Percentiles rank a stretch among this genome's conserved stretches.
phyloP scores from a whole-genome alignment of 495 filamentous ascomycete species.

The Usnea hakonensis region DNA sequence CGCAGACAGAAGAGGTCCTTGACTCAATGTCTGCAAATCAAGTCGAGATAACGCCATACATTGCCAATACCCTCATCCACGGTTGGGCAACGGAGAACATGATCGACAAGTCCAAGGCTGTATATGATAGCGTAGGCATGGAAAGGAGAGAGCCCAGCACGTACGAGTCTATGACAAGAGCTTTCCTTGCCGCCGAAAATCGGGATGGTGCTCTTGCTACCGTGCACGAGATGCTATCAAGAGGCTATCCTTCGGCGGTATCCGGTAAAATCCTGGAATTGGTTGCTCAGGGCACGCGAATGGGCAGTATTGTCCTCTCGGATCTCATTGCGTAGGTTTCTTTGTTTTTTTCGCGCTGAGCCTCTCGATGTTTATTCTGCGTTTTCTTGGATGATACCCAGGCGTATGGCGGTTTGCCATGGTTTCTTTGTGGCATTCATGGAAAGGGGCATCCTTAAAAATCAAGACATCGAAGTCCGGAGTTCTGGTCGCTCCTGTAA shows the following conservation, averaged over 20 bases:
- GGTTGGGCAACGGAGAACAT: conserved; percentile 86
- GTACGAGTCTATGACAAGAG: conserved; percentile 98
- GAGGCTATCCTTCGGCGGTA: conserved; percentile 87
- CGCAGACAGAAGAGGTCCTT: conserved; percentile 66
- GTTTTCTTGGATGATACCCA: conserved; percentile 15
- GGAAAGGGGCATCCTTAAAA: neutral
- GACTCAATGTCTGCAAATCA: conserved; percentile 59
- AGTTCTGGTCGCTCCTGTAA: conserved; percentile 12
- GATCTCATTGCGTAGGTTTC: conserved; percentile 10
- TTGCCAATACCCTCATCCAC: conserved; percentile 98
- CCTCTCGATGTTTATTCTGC: conserved; percentile 2
- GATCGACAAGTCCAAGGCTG: conserved; percentile 64
- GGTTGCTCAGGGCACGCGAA: conserved; percentile 54
- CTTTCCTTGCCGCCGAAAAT: conserved; percentile 77
- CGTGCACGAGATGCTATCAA: conserved; percentile 81
- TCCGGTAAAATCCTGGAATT: conserved; percentile 86
- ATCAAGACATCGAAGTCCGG: neutral
- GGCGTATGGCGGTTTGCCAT: conserved; percentile 9
- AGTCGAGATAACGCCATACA: conserved; percentile 90
- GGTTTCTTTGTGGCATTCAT: neutral
- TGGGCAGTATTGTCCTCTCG: conserved; percentile 10
- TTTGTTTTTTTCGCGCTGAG: neutral
- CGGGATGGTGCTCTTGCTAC: conserved; percentile 62
- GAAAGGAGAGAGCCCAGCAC: conserved; percentile 89
- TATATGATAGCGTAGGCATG: conserved; percentile 67